Evolutionary conservation across 352 stramenopile genomes (phyloP), one percentile per base, ranked within the genome.

Genomic region (Lagenidium sp.): DNA sequence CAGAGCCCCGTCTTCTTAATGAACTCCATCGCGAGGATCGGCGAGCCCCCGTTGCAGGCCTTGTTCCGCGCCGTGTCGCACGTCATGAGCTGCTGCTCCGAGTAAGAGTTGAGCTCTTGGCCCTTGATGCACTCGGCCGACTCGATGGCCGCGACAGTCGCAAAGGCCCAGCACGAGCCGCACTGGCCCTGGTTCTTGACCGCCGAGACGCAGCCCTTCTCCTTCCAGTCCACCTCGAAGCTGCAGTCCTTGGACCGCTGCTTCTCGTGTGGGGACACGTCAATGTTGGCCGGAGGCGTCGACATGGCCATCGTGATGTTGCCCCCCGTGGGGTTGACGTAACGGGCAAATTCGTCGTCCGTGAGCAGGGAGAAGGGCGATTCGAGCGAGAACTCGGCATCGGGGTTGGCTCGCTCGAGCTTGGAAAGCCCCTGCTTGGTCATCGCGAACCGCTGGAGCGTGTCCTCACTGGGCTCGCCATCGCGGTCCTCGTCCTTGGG

Each of bases 101-200:
- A 82, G 4, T 95, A 58, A 45, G 71, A 54, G 77, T 54, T 5
- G 89, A 44, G 18, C 45, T 54, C 12, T 61, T 81, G n/a, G 11
- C 34, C 63, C 18, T 59, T 34, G 12, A 94, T 70, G 16, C 66
- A 75, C 53, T 85, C 63, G 6, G 72, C 77, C 22, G 75, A 84
- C 54, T 96, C 83, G 4, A 91, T 57, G 4, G 66, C 78, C 30
- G 85, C 82, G 2, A 79, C 72, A 4, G 83, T 84, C 18, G 82
- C 91, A 66, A 97, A 98, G 6, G 84, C 81, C 87, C 90, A 98
- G 62, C 91, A 97, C 15, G 78, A 91, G 31, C 90, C 88, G 57
- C 91, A 97, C 7, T 65, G 41, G 8, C 82, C 91, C 55, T 98
- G 92, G 62, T 98, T 92, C 46, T 97, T 95, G 8, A 97, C 8